These are phyloP conservation scores for Hyaloperonospora brassicae DNA, from an alignment of 352 stramenopile genomes.

Conservation along the genomic window DNA sequence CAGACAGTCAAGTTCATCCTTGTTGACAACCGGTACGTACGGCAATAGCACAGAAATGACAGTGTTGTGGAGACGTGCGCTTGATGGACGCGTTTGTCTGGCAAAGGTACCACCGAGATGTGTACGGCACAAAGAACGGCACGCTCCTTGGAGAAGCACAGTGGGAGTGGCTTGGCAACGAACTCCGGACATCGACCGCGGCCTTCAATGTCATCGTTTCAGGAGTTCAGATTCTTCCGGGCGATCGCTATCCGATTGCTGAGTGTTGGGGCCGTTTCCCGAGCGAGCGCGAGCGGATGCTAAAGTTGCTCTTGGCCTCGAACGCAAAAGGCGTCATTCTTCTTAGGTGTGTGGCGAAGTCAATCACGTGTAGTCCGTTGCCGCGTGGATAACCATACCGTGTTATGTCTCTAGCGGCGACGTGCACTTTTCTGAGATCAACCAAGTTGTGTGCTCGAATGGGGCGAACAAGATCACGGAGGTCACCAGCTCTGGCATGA, in stretches of 20 bases:
- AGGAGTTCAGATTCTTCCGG: constrained; percentile 84
- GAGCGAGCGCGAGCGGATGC: constrained; percentile 64
- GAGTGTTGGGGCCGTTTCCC: constrained; percentile 90
- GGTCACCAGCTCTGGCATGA: constrained; percentile 91
- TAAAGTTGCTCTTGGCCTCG: constrained; percentile 77
- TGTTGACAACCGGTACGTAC: constrained; percentile 64
- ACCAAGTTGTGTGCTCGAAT: constrained; percentile 84
- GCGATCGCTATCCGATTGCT: constrained; percentile 68
- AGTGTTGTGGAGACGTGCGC: background rate
- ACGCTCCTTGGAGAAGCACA: constrained; percentile 71
- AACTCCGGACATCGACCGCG: constrained; percentile 69
- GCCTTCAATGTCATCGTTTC: constrained; percentile 91
- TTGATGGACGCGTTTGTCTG: background rate
- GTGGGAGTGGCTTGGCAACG: constrained; percentile 80
- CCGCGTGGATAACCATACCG: constrained; percentile 5
- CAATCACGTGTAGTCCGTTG: constrained; percentile 2
- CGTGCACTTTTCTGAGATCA: constrained; percentile 90
- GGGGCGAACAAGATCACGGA: constrained; percentile 59
- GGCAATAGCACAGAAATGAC: background rate
- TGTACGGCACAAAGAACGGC: constrained; percentile 50
- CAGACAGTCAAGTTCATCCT: constrained; percentile 83
- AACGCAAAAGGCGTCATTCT: constrained; percentile 83
- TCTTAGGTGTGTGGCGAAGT: constrained; percentile 43
- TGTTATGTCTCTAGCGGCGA: constrained; percentile 58
- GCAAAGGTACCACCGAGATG: constrained; percentile 71